phyloP scores from a whole-genome alignment of 352 stramenopile genomes.

The Thraustochytrium striatum region DNA sequence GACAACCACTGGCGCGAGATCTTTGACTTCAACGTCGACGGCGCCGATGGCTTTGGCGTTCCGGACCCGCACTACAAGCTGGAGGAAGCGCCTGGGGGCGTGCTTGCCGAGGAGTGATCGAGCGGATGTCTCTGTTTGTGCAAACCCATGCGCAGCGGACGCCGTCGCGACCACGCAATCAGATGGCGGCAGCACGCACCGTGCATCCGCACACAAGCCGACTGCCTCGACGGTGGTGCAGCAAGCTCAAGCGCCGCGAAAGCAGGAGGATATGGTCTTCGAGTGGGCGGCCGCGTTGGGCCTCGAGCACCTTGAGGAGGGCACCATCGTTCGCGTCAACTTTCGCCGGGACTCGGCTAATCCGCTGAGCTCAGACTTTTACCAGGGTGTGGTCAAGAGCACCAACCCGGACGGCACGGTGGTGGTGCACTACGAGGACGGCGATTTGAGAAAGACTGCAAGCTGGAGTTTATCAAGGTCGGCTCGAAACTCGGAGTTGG shows the following conservation, averaged over 20 bases:
- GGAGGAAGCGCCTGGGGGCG: background rate
- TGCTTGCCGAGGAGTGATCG: background rate
- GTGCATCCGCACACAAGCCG: background rate
- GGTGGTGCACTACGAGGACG: conserved; percentile 16
- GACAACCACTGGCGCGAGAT: conserved; percentile 82
- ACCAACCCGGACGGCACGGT: conserved; percentile 15
- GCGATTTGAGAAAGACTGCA: conserved; percentile 42
- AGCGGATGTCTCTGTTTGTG: background rate
- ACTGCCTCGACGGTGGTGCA: background rate
- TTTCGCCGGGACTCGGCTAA: conserved; percentile 20
- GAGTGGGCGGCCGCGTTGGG: background rate
- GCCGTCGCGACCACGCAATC: conserved; percentile 27
- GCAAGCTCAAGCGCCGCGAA: background rate
- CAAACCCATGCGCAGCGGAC: conserved; percentile 11
- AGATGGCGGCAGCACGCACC: conserved; percentile 20
- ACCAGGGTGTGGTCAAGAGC: background rate
- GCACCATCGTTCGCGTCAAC: background rate
- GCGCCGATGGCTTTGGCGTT: conserved; percentile 24
- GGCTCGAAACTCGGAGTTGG: too few relatives aligned
- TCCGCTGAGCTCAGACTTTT: conserved; percentile 19
- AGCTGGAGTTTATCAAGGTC: conserved; percentile 34
- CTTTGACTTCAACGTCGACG: conserved; percentile 85
- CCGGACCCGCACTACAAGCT: conserved; percentile 36
- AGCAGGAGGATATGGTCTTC: background rate
- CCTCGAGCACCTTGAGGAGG: background rate